Evolutionary conservation across 139 green algal genomes (phyloP).

Genomic region (Tetraselmis chui): DNA sequence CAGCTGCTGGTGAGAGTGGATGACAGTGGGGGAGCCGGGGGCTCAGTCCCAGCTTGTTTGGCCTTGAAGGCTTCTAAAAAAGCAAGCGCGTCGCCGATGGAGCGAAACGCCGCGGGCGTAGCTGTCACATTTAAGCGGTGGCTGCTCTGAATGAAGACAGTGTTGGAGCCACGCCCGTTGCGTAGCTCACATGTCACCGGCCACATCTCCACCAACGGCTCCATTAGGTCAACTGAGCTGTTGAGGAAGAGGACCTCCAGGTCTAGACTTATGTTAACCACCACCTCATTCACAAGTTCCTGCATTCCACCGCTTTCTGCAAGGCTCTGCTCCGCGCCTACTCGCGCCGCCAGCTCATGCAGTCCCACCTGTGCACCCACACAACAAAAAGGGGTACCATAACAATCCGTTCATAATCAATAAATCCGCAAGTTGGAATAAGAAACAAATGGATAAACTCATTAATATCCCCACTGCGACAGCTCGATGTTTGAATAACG

Average conservation of each 20-base stretch:
- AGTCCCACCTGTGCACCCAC: background rate
- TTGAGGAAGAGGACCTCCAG: slow-evolving; percentile 33
- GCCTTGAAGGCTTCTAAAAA: slow-evolving; percentile 16
- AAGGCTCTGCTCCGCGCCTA: background rate
- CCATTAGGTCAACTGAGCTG: slow-evolving; percentile 27
- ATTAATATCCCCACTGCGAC: too few species aligned
- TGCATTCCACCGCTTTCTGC: background rate
- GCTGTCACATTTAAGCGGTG: slow-evolving; percentile 19
- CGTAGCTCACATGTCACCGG: slow-evolving; percentile 11
- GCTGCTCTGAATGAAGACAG: slow-evolving; percentile 15
- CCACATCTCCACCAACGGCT: slow-evolving; percentile 27
- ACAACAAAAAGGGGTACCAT: too few species aligned
- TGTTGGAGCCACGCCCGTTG: background rate
- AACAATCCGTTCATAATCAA: too few species aligned
- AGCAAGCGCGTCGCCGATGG: slow-evolving; percentile 26
- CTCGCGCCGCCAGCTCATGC: background rate
- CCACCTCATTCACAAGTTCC: background rate
- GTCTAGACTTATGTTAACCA: background rate
- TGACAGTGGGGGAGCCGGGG: too few species aligned
- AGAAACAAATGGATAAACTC: too few species aligned
- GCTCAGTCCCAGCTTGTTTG: too few species aligned
- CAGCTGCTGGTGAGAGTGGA: background rate
- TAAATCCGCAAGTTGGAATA: too few species aligned
- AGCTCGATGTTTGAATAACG: too few species aligned
- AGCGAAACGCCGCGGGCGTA: slow-evolving; percentile 25